These are phyloP conservation scores for Ceratonia siliqua DNA, from an alignment of 306 rosid genomes.

Conservation along the genomic window DNA sequence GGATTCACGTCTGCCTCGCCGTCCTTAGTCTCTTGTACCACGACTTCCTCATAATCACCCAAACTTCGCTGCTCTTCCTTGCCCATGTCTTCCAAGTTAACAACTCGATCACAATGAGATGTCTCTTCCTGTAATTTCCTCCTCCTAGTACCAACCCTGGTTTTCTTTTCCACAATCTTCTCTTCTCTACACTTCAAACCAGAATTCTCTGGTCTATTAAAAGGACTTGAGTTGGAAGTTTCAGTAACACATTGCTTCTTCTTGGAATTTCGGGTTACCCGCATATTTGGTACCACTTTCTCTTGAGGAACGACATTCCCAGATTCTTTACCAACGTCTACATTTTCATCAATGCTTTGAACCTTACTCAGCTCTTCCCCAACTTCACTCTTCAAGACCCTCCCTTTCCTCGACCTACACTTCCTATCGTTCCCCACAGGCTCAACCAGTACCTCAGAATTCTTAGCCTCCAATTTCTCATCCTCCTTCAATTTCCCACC, in stretches of 20 bases:
- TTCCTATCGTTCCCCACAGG: neutral
- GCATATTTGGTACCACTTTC: neutral
- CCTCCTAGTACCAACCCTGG: slow-evolving; percentile 31
- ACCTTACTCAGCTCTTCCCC: neutral
- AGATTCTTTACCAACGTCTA: neutral
- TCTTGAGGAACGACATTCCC: slow-evolving; percentile 5
- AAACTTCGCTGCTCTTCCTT: slow-evolving; percentile 1
- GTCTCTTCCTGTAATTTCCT: slow-evolving; percentile 37
- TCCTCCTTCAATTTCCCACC: neutral
- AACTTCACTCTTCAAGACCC: slow-evolving; percentile 28
- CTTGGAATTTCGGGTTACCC: slow-evolving; percentile 38
- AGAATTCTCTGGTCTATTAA: slow-evolving; percentile 33
- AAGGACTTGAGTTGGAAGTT: slow-evolving; percentile 1
- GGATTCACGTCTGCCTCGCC: neutral
- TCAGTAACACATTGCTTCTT: slow-evolving; percentile 15
- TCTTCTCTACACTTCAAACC: slow-evolving; percentile 28
- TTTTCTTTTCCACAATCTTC: slow-evolving; percentile 43
- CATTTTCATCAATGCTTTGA: neutral
- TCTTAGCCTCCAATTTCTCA: neutral
- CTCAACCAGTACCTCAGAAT: neutral
- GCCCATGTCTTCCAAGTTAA: slow-evolving; percentile 15
- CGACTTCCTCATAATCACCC: neutral
- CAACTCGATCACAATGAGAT: slow-evolving; percentile 2
- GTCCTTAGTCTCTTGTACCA: neutral
- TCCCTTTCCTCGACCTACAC: neutral